Percentiles rank a stretch among this genome's conserved stretches.
Conservation (phyloP, 164 flowering plant genomes). For the Nelumbo lutea region DNA sequence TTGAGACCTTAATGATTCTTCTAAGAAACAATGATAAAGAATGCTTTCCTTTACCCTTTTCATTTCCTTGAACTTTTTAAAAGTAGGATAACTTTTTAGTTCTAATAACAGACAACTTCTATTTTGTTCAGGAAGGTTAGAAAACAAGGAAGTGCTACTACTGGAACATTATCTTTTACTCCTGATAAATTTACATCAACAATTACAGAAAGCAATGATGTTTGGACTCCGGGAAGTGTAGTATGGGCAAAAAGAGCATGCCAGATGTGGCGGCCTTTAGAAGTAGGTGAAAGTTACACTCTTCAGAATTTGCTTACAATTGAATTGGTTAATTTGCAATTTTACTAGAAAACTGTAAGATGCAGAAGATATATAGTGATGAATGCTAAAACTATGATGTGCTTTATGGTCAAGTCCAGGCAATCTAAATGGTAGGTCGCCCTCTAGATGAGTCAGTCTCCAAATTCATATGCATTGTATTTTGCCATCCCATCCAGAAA, state of each 20-base stretch:
- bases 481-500: too few relatives aligned
- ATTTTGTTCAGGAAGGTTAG: conserved; percentile 9
- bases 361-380: too few relatives aligned
- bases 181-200: conserved; percentile 15
- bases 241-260: conserved; percentile 31
- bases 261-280: conserved; percentile 34
- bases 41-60: background rate
- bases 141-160: conserved; percentile 11
- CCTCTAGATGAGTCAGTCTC: too few relatives aligned
- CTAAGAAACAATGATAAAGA: background rate
- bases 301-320: background rate
- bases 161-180: conserved; percentile 7
- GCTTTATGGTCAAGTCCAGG: too few relatives aligned
- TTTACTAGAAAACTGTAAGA: background rate
- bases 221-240: conserved; percentile 23
- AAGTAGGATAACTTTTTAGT: background rate
- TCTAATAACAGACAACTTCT: background rate
- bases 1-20: background rate
- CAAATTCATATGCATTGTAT: too few relatives aligned
- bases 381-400: too few relatives aligned
- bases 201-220: conserved; percentile 9
- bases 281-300: conserved; percentile 19
- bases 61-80: background rate
- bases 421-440: too few relatives aligned
- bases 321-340: conserved; percentile 4